Percentiles rank a stretch among this genome's conserved stretches.
Conservation (phyloP, 2,329 filamentous ascomycete species). For the Cladobotryum mycophilum region DNA sequence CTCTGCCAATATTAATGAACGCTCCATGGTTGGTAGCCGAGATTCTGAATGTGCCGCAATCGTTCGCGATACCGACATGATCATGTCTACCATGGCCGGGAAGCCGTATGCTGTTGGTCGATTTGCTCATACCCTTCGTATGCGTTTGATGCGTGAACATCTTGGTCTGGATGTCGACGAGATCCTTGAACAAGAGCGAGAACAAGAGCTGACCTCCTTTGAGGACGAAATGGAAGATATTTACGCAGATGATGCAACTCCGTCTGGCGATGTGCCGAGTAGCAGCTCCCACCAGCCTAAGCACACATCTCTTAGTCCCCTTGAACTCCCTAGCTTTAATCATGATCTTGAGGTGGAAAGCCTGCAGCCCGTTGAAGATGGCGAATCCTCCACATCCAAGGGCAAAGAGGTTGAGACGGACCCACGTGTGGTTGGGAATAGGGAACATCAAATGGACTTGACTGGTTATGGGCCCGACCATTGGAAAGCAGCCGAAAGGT, state of each 20-base stretch:
- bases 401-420: slow-evolving; percentile 19
- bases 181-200: slow-evolving; percentile 71
- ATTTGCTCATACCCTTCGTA: slow-evolving; percentile 86
- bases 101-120: slow-evolving; percentile 82
- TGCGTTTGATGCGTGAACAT: slow-evolving; percentile 94
- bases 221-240: slow-evolving; percentile 57
- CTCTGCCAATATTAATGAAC: slow-evolving; percentile 97
- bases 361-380: slow-evolving; percentile 44
- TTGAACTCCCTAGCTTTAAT: slow-evolving; percentile 56
- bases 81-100: slow-evolving; percentile 86
- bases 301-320: slow-evolving; percentile 29
- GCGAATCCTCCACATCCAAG: slow-evolving; percentile 14
- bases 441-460: slow-evolving; percentile 65
- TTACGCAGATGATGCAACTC: slow-evolving; percentile 44
- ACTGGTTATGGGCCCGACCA: slow-evolving; percentile 71
- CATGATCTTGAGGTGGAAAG: slow-evolving; percentile 46
- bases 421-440: slow-evolving; percentile 47
- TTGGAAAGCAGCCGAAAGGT: slow-evolving; percentile 59
- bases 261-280: slow-evolving; percentile 1
- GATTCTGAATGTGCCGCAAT: slow-evolving; percentile 90
- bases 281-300: slow-evolving; percentile 21
- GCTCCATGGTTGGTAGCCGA: slow-evolving; percentile 85
- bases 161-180: slow-evolving; percentile 92
- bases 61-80: slow-evolving; percentile 87
- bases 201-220: slow-evolving; percentile 54